Base-by-base conservation (phyloP, 495 filamentous ascomycete genomes). In the Lasiosphaeria miniovina region DNA sequence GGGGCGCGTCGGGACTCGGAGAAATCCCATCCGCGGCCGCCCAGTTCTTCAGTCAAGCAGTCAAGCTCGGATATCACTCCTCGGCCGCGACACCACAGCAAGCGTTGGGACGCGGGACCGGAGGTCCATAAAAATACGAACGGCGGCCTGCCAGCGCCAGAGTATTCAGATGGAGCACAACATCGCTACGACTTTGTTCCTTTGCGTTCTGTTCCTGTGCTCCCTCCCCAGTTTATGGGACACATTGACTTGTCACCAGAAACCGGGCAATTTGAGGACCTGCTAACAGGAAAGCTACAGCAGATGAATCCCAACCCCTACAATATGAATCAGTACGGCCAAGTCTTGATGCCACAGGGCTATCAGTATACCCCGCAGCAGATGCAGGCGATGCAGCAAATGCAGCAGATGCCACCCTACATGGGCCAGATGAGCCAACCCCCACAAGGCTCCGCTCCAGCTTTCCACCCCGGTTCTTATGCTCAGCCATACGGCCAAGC, bases 211-310 rank as follows among this genome's bases (percentile, higher is more conserved):
- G 71, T 69, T 57, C 59, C 71, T 57, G 65, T 72, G 59, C 59
- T 74, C 61, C 66, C 71, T 65, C 68, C 75, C 62, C 68, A 72
- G 38, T 73, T 73, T 54, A 56, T 62, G 50, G 64, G 66, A 52
- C 65, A 62, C 34, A 61, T 79, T 65, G 82, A 90, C 75, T 64
- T 93, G 58, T 86, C 89, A 40, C 88, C 87, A 58, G 82, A 84
- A 63, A 86, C 77, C 67, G 84, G 85, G 59, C 74, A 83, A 51
- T 90, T 90, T 81, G 88, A 93, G 67, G 80, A 84, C 51, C 80
- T 80, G 86, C 88, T 95, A 79, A 93, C 86, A 61, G 71, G 58
- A 54, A 70, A 63, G 50, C 74, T 84, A 68, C 77, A 83, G 76
- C 80, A 86, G 81, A 81, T 79, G 64, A 84, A 80, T 59, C 58